Percentiles rank a stretch among this genome's conserved stretches.
These are phyloP conservation scores for Pseudogymnoascus sp. DNA, from an alignment of 2,329 filamentous ascomycete genomes.

Conservation along the genomic window DNA sequence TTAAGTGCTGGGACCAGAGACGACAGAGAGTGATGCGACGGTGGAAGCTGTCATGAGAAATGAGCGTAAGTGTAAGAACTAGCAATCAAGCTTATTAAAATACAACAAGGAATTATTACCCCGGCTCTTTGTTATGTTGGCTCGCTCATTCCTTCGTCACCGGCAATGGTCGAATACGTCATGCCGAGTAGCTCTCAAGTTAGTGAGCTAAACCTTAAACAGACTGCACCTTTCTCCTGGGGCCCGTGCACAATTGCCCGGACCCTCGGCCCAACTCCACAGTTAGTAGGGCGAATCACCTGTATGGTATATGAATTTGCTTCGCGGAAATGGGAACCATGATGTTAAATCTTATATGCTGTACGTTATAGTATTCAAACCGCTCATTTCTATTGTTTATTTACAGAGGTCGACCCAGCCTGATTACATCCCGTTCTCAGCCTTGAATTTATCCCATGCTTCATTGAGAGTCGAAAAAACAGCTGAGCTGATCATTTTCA, in stretches of 20 bases:
- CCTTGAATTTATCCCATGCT: constrained; percentile 66
- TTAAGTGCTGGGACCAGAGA: not conserved
- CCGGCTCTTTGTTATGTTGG: not conserved
- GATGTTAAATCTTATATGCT: not conserved
- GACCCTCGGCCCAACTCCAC: not conserved
- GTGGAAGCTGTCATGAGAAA: not conserved
- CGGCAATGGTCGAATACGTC: not conserved
- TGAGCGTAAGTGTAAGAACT: not conserved
- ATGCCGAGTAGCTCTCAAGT: constrained; percentile 1
- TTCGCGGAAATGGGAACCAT: not conserved
- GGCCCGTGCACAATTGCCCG: not conserved
- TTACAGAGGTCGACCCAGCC: not conserved
- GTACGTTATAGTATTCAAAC: not conserved
- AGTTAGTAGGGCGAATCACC: not conserved
- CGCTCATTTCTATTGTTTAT: not conserved
- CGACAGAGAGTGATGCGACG: not conserved
- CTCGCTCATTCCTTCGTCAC: constrained; percentile 2
- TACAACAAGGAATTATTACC: not conserved
- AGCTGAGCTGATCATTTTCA: constrained; percentile 55
- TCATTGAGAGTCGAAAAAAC: constrained; percentile 64
- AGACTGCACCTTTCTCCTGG: not conserved
- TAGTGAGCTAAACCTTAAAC: constrained; percentile 3
- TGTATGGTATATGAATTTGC: not conserved
- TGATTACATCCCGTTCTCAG: constrained; percentile 53
- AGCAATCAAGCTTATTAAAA: not conserved